phyloP scores from a whole-genome alignment of 768 basidiomycete genomes.

The Tephrocybe sp. region DNA sequence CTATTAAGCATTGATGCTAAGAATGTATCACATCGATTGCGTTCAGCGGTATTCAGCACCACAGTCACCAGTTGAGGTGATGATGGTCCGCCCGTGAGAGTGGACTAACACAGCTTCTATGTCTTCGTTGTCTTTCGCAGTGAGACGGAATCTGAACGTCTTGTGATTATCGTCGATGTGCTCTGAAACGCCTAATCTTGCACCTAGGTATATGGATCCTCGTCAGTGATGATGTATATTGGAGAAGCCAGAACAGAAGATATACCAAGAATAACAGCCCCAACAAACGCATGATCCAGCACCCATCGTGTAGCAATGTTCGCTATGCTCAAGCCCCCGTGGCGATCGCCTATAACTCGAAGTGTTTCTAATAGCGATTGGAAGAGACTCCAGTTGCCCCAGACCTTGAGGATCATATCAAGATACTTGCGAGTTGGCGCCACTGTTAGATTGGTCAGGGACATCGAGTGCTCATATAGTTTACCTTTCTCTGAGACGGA shows the following conservation, averaged over 20 bases:
- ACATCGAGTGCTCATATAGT: slow-evolving; percentile 2
- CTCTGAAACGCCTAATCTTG: slow-evolving; percentile 73
- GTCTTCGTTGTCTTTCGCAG: slow-evolving; percentile 52
- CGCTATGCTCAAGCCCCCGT: slow-evolving; percentile 66
- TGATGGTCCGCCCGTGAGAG: slow-evolving; percentile 64
- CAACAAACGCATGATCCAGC: slow-evolving; percentile 74
- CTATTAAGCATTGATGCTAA: no score
- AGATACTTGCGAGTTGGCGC: slow-evolving; percentile 58
- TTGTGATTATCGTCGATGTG: slow-evolving; percentile 68
- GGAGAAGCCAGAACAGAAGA: slow-evolving; percentile 6
- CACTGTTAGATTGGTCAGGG: slow-evolving; percentile 7
- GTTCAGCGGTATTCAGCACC: slow-evolving; percentile 80
- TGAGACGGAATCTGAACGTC: slow-evolving; percentile 60
- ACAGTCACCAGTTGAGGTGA: slow-evolving; percentile 76
- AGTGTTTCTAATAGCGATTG: slow-evolving; percentile 62
- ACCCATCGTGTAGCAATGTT: slow-evolving; percentile 85
- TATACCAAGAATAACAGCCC: slow-evolving; percentile 78
- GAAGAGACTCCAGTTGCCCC: slow-evolving; percentile 80
- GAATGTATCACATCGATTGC: no score
- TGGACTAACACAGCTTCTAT: slow-evolving; percentile 63
- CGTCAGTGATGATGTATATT: background rate
- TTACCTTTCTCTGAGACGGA: slow-evolving; percentile 81
- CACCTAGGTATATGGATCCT: slow-evolving; percentile 41
- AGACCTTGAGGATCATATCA: slow-evolving; percentile 76
- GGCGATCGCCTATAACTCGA: slow-evolving; percentile 63